Evolutionary conservation across 192 early-diverging fungal species (phyloP), one percentile per base, ranked within the genome.

Genomic region (Chytriomyces sp.): DNA sequence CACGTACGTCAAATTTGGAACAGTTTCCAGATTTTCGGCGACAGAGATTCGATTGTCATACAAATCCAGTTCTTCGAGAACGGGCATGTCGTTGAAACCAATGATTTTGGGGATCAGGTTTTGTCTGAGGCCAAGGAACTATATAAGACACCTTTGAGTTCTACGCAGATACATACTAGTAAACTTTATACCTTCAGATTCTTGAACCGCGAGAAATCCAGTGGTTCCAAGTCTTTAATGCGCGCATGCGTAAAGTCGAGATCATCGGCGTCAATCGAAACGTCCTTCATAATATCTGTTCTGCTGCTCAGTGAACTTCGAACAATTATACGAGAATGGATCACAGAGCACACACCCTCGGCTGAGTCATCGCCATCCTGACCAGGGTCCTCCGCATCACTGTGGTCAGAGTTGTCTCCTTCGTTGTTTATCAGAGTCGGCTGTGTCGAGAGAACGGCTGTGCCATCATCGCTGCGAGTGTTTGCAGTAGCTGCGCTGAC

Each of bases 11-110:
- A 98, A 82, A 44, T 89, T 80, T 2, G 75, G 76, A 24, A 95
- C 78, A 10, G 60, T 69, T 28, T 90, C 87, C 0, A 97, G 60
- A 2, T 90, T 89, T 43, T 91, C 85, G 24, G 97, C 91, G 50
- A 87, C 84, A 10, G 87, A 86, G 63, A 99, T 88, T 11, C 93
- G 90, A 86, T 99, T 99, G 81, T 99, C 97, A 81, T 99, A 99
- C 9, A 98, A 79, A 77, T 99, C 97, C 45, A 98, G 80, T 64
- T 99, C 97, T 11, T 81, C 82, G 43, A 99, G 84, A 6, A 72
- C 62, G 3, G 80, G 68, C 26, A 94, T 80, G 5, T 57, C 47
- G 6, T 88, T 82, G 10, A 97, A 46, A 0, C 88, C 85, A 28
- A 77, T 46, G 71, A 97, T 93, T 69, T 91, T 86, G 6, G 86